Evolutionary conservation across 2,329 filamentous ascomycete species (phyloP).

Genomic region (Colletotrichum somersetense): DNA sequence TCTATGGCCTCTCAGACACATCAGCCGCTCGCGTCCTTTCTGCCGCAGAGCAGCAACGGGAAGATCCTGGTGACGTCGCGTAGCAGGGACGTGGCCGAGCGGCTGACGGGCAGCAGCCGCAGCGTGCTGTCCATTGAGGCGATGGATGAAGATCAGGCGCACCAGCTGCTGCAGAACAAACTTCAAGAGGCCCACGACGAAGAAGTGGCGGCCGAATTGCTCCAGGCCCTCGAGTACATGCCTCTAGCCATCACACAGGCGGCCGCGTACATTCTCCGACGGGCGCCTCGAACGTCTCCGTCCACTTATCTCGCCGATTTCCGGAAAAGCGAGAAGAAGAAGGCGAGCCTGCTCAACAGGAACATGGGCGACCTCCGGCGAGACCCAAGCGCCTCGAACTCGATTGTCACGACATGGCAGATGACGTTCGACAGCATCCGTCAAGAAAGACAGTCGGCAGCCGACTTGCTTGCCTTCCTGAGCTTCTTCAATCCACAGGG

Average conservation of each 20-base stretch:
- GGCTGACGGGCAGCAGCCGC: background rate
- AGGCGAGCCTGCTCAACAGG: background rate
- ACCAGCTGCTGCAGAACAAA: background rate
- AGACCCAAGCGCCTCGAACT: background rate
- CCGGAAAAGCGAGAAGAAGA: background rate
- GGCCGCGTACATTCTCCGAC: background rate
- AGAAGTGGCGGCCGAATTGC: background rate
- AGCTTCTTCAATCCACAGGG: background rate
- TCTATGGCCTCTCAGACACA: background rate
- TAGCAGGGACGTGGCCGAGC: background rate
- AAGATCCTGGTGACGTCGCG: background rate
- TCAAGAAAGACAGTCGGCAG: background rate
- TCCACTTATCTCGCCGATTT: background rate
- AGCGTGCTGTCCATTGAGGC: background rate
- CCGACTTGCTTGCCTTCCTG: background rate
- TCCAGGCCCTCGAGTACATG: background rate
- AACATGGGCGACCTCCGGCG: background rate
- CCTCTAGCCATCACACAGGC: background rate
- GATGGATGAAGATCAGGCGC: background rate
- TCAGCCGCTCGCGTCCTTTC: background rate
- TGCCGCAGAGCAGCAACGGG: background rate
- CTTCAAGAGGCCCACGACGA: background rate
- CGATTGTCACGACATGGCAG: background rate
- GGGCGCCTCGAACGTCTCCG: background rate
- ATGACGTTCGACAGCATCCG: background rate